Evolutionary conservation across 2,329 filamentous ascomycete genomes (phyloP).

Genomic region (Trichoderma cornu-damae): DNA sequence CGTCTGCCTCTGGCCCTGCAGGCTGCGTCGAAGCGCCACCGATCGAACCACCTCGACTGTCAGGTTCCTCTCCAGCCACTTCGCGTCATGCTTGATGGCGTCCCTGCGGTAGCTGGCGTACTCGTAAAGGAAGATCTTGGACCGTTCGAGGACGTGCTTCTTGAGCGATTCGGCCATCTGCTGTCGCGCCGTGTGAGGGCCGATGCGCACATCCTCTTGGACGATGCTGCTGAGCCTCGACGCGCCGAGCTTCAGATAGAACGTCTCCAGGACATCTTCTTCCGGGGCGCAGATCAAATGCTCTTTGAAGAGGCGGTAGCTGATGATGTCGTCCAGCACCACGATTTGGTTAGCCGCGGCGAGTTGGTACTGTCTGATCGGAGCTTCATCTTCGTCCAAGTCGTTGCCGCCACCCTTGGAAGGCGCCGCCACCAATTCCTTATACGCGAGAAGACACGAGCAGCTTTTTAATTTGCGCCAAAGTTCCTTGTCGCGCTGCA

Average conservation of each 20-base stretch:
- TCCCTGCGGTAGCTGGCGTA: constrained; percentile 65
- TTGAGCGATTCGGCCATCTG: constrained; percentile 63
- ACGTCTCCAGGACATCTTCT: constrained; percentile 77
- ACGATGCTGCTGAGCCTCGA: constrained; percentile 71
- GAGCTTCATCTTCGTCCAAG: constrained; percentile 57
- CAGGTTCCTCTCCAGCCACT: constrained; percentile 86
- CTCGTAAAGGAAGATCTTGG: constrained; percentile 83
- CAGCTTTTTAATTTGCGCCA: constrained; percentile 70
- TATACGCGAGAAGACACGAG: constrained; percentile 76
- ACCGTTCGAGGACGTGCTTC: constrained; percentile 79
- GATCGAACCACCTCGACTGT: constrained; percentile 71
- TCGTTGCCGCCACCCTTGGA: constrained; percentile 45
- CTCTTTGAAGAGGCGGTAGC: constrained; percentile 82
- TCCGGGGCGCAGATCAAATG: constrained; percentile 81
- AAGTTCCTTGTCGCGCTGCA: constrained; percentile 75
- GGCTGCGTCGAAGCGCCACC: constrained; percentile 70
- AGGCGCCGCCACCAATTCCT: constrained; percentile 54
- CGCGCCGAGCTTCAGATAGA: constrained; percentile 78
- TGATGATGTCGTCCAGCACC: constrained; percentile 81
- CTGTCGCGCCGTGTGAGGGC: constrained; percentile 61
- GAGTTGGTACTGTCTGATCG: constrained; percentile 74
- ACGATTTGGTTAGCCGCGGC: constrained; percentile 67
- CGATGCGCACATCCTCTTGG: constrained; percentile 70
- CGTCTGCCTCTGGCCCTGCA: constrained; percentile 63
- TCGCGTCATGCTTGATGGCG: constrained; percentile 76